Evolutionary conservation across 2,329 filamentous ascomycete genomes (phyloP).

Genomic region (Akanthomyces lecanii): DNA sequence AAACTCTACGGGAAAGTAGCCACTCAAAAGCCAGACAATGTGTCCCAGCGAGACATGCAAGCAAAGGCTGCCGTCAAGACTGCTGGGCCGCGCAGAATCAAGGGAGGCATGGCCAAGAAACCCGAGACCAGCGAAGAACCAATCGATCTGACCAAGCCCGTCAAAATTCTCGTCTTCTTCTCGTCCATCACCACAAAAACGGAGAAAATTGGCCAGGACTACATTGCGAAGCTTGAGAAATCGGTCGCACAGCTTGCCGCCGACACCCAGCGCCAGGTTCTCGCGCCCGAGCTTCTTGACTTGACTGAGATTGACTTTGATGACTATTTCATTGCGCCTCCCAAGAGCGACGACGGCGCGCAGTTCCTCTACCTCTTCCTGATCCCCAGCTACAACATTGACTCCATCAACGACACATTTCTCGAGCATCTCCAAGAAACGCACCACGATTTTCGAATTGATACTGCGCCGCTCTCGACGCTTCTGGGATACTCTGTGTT

Average conservation of each 20-base stretch:
- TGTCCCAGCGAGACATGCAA: constrained; percentile 7
- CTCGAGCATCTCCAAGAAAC: constrained; percentile 85
- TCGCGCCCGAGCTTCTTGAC: constrained; percentile 65
- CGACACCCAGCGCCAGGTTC: constrained; percentile 36
- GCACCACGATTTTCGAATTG: constrained; percentile 94
- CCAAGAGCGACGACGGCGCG: constrained; percentile 52
- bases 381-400: constrained; percentile 90
- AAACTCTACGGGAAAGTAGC: constrained; percentile 29
- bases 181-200: constrained; percentile 84
- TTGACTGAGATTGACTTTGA: constrained; percentile 86
- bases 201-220: constrained; percentile 63
- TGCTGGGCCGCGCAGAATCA: constrained; percentile 46
- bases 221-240: constrained; percentile 52
- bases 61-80: constrained; percentile 30
- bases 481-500: constrained; percentile 89
- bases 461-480: constrained; percentile 73
- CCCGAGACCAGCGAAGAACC: constrained; percentile 24
- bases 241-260: constrained; percentile 47
- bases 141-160: constrained; percentile 37
- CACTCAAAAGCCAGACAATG: constrained; percentile 1
- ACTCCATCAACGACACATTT: constrained; percentile 84
- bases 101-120: constrained; percentile 37
- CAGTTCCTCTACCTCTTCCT: constrained; percentile 80
- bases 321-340: constrained; percentile 79
- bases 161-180: constrained; percentile 80